These are phyloP conservation scores for Fabrea salina DNA, from an alignment of 169 alveolate genomes.

Conservation along the genomic window DNA sequence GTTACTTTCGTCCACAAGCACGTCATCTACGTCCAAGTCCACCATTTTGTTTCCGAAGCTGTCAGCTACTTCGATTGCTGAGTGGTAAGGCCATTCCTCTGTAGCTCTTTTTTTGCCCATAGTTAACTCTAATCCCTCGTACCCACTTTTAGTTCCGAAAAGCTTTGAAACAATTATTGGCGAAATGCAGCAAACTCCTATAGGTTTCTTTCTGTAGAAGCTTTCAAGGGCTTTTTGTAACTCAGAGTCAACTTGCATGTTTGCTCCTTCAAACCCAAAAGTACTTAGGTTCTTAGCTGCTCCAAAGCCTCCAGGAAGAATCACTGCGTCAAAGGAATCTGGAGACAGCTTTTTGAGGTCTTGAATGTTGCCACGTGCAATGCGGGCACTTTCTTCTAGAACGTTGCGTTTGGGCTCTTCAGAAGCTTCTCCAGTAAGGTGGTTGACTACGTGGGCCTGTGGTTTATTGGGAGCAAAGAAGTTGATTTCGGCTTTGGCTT, in stretches of 20 bases:
- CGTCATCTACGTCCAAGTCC: slow-evolving; percentile 38
- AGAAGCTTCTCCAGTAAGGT: slow-evolving; percentile 43
- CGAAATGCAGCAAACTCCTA: slow-evolving; percentile 61
- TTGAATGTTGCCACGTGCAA: slow-evolving; percentile 56
- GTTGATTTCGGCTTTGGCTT: slow-evolving; percentile 13
- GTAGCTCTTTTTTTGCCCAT: slow-evolving; percentile 45
- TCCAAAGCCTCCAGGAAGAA: slow-evolving; percentile 79
- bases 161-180: slow-evolving; percentile 66
- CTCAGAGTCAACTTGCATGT: slow-evolving; percentile 46
- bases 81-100: slow-evolving; percentile 57
- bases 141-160: slow-evolving; percentile 32
- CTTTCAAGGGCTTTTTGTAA: slow-evolving; percentile 33
- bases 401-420: slow-evolving; percentile 45
- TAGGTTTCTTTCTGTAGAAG: slow-evolving; percentile 46
- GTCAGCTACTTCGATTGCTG: slow-evolving; percentile 58
- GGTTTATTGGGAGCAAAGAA: slow-evolving; percentile 52
- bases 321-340: slow-evolving; percentile 47
- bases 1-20: slow-evolving; percentile 41
- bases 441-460: slow-evolving; percentile 52
- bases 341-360: slow-evolving; percentile 41
- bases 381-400: slow-evolving; percentile 62
- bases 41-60: slow-evolving; percentile 48
- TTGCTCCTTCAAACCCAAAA: slow-evolving; percentile 62
- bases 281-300: slow-evolving; percentile 65
- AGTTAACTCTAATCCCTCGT: slow-evolving; percentile 45